phyloP scores from a whole-genome alignment of 2,329 filamentous ascomycete genomes.

The Botrytis deweyae region DNA sequence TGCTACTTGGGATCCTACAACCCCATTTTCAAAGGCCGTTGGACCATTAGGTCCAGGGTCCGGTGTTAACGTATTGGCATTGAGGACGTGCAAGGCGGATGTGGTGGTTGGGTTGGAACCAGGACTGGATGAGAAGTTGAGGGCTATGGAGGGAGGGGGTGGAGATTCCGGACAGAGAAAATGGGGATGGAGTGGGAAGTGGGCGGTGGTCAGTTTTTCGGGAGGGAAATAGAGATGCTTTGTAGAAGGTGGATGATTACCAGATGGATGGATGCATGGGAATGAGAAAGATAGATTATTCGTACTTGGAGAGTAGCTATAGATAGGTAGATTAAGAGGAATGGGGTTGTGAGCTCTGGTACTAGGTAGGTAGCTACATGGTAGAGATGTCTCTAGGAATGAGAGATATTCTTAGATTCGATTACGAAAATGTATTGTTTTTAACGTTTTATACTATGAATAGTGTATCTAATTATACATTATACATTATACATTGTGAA shows the following conservation, averaged over 20 bases:
- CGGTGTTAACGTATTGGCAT: conserved; percentile 78
- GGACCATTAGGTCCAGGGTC: conserved; percentile 81
- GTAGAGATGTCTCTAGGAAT: background rate
- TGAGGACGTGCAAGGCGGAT: conserved; percentile 95
- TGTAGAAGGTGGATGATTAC: background rate
- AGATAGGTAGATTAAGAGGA: background rate
- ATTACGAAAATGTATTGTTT: background rate
- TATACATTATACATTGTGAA: background rate
- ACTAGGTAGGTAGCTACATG: background rate
- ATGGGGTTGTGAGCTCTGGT: background rate
- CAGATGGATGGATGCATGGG: background rate
- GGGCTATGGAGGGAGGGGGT: conserved; percentile 64
- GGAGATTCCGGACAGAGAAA: conserved; percentile 65
- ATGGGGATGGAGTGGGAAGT: conserved; percentile 96
- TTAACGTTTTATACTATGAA: background rate
- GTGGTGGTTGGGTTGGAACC: conserved; percentile 84
- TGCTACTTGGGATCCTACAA: conserved; percentile 82
- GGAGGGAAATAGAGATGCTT: conserved; percentile 54
- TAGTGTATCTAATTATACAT: background rate
- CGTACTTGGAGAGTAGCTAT: background rate
- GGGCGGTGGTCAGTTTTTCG: conserved; percentile 88
- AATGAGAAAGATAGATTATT: background rate
- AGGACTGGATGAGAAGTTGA: conserved; percentile 81
- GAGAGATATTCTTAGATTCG: background rate
- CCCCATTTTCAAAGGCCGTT: conserved; percentile 79